These are phyloP conservation scores for Cyclaneusma minus DNA, from an alignment of 2,329 filamentous ascomycete genomes.

Conservation along the genomic window DNA sequence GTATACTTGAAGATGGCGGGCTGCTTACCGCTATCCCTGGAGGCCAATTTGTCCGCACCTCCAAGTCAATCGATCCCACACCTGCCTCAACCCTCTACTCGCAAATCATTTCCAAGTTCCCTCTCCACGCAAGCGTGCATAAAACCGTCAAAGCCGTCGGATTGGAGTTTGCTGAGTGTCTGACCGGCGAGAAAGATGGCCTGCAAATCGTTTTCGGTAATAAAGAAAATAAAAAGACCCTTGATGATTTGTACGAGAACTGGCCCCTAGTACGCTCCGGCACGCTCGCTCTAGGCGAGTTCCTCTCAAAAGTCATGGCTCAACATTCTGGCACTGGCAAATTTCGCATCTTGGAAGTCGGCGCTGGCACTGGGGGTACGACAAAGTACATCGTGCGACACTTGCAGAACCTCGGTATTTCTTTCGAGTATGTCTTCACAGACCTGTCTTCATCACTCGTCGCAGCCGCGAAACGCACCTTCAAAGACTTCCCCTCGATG, in stretches of 20 bases:
- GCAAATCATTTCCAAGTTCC: conserved; percentile 4
- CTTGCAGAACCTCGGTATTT: conserved; percentile 12
- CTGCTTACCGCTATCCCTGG: too few relatives aligned
- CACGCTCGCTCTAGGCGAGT: not conserved
- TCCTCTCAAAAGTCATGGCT: not conserved
- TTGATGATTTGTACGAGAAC: conserved; percentile 9
- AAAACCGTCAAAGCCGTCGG: conserved; percentile 6
- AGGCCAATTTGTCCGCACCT: conserved; percentile 4
- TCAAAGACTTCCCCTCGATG: conserved; percentile 11
- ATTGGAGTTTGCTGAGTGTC: conserved; percentile 5
- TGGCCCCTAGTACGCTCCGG: conserved; percentile 5
- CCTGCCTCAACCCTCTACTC: conserved; percentile 6
- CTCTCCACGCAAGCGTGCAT: conserved; percentile 6
- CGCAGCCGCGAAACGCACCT: conserved; percentile 8
- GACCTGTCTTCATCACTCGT: conserved; percentile 22
- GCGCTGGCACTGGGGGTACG: conserved; percentile 27
- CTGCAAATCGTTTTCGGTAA: conserved; percentile 9
- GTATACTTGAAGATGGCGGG: conserved; percentile 14
- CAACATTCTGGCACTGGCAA: not conserved
- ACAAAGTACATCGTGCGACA: conserved; percentile 17
- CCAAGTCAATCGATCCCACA: conserved; percentile 3
- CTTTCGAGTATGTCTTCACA: conserved; percentile 26
- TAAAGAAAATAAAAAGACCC: conserved; percentile 5
- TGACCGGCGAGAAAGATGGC: conserved; percentile 6
- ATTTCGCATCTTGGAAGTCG: conserved; percentile 27